A percentile compares a stretch with the other conserved stretches of the same genome.
These are phyloP conservation scores for Chlorella vulgaris DNA, from an alignment of 139 green algal genomes.

Conservation along the genomic window DNA sequence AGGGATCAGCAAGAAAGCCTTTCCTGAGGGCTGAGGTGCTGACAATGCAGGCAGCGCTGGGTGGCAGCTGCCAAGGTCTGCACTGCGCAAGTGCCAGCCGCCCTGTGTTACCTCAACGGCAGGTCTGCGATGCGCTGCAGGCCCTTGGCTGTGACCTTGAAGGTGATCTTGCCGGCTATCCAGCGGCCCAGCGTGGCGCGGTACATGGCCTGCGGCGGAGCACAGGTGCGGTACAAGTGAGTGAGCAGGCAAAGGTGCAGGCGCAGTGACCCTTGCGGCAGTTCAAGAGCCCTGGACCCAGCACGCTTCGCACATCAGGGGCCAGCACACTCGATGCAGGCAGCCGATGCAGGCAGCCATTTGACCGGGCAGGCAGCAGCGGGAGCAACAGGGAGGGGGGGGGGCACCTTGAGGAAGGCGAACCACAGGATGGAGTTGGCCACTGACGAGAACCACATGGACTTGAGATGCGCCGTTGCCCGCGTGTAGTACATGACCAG, in stretches of 20 bases:
- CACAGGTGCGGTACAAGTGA: constrained; percentile 28
- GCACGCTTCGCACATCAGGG: no score
- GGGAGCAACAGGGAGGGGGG: no score
- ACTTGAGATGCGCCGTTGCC: constrained; percentile 38
- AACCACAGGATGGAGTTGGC: constrained; percentile 63
- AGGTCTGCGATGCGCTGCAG: constrained; percentile 44
- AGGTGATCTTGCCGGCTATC: constrained; percentile 50
- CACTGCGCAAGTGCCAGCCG: neutral
- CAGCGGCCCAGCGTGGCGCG: constrained; percentile 44
- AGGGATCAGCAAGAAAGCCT: neutral
- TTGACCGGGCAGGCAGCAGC: no score
- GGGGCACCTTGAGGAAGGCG: constrained; percentile 60
- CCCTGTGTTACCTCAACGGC: constrained; percentile 9
- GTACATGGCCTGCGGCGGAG: constrained; percentile 63
- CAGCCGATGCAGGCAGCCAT: no score
- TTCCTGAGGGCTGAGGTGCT: neutral
- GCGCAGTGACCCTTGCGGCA: no score
- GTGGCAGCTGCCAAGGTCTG: neutral
- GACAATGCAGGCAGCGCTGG: neutral
- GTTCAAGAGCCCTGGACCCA: no score
- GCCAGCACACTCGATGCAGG: no score
- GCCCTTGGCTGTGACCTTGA: constrained; percentile 70
- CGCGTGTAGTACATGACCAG: constrained; percentile 48
- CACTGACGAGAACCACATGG: constrained; percentile 34
- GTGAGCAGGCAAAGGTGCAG: neutral